phyloP scores from a whole-genome alignment of 1,139 yeast genomes.

The Kluyveromyces sp. region DNA sequence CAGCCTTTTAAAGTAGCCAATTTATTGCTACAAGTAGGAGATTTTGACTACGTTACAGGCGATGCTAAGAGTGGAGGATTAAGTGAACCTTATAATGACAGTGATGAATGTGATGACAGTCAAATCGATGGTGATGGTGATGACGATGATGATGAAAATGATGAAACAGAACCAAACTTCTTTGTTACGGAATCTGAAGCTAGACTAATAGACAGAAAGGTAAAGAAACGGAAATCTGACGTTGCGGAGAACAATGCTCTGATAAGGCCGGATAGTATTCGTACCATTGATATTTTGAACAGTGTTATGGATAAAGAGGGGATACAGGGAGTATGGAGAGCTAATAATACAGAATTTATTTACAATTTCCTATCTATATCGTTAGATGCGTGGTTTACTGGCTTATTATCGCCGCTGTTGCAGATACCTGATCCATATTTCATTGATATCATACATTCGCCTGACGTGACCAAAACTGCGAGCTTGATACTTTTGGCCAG shows the following conservation, averaged over 20 bases:
- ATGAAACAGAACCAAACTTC: conserved; percentile 16
- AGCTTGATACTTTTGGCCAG: conserved; percentile 64
- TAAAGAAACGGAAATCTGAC: background rate
- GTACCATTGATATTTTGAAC: conserved; percentile 64
- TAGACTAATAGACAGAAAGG: background rate
- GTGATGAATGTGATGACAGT: conserved; percentile 8
- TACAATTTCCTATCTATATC: conserved; percentile 69
- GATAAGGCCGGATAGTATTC: conserved; percentile 55
- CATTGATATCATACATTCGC: conserved; percentile 73
- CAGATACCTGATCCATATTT: conserved; percentile 90
- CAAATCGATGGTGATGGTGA: conserved; percentile 41
- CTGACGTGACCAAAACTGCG: conserved; percentile 64
- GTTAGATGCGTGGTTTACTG: conserved; percentile 87
- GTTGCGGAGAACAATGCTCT: conserved; percentile 16
- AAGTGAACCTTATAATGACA: conserved; percentile 6
- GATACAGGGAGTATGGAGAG: conserved; percentile 76
- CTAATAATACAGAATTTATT: conserved; percentile 77
- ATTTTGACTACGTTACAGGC: conserved; percentile 30
- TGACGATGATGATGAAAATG: conserved; percentile 45
- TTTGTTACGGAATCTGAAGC: conserved; percentile 4
- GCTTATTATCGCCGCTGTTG: conserved; percentile 70
- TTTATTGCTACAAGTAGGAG: conserved; percentile 73
- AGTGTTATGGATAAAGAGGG: conserved; percentile 73
- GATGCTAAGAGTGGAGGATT: background rate
- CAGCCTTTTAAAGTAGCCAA: conserved; percentile 90